These are phyloP conservation scores for Pleurozium schreberi DNA, from an alignment of 225 moss, liverwort and hornwort species.

Conservation along the genomic window DNA sequence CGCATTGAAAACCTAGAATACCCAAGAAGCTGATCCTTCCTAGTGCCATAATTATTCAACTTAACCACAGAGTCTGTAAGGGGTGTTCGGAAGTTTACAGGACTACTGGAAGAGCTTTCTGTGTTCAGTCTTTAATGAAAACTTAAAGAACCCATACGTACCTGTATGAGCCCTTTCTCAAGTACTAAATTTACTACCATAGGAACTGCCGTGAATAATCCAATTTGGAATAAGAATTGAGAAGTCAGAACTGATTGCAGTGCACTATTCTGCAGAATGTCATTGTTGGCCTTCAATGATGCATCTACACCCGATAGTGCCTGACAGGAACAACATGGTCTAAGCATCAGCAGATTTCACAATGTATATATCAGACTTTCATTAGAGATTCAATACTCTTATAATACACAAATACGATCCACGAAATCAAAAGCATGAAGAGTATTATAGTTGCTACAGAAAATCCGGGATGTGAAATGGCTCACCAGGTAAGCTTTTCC, in stretches of 20 bases:
- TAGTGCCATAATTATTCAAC: not conserved
- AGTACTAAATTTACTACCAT: conserved; percentile 85
- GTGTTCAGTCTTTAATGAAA: not conserved
- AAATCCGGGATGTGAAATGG: not conserved
- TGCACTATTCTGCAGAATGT: conserved; percentile 58
- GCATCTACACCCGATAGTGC: conserved; percentile 88
- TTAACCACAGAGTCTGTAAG: not conserved
- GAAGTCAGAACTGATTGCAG: conserved; percentile 73
- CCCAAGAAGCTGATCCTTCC: not conserved
- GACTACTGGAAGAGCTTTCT: not conserved
- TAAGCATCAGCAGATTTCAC: not conserved
- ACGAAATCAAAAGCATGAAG: not conserved
- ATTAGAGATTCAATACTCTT: not conserved
- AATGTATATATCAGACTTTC: not conserved
- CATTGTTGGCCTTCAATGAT: conserved; percentile 44
- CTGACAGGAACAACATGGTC: conserved; percentile 18
- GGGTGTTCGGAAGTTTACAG: not conserved
- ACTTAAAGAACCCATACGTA: not conserved
- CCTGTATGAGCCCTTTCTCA: conserved; percentile 78
- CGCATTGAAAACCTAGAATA: not conserved
- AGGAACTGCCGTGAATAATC: conserved; percentile 85
- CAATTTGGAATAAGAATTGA: conserved; percentile 92
- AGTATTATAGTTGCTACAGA: not conserved
- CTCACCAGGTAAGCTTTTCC: conserved; percentile 97
- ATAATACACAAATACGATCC: not conserved